A percentile compares a stretch with the other conserved stretches of the same genome.
Conservation (phyloP, 2,329 filamentous ascomycete species). For the Fusarium camptoceras region DNA sequence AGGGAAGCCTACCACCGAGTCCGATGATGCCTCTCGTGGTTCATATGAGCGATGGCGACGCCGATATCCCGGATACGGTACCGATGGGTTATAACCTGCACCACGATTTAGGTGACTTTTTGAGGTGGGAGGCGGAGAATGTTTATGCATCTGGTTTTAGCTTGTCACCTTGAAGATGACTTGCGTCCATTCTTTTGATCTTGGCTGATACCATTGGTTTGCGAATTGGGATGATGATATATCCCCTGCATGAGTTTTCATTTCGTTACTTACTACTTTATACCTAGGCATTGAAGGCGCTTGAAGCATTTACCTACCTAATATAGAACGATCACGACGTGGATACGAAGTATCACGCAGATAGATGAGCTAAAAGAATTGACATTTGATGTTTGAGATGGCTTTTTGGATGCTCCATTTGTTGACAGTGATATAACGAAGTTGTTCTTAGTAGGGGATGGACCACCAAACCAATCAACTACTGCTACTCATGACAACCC, state of each 20-base stretch:
- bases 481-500: neutral
- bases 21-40: slow-evolving; percentile 62
- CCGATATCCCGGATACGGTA: slow-evolving; percentile 50
- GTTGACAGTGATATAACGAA: neutral
- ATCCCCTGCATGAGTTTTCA: slow-evolving; percentile 18
- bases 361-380: slow-evolving; percentile 31
- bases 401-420: neutral
- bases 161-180: slow-evolving; percentile 22
- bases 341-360: slow-evolving; percentile 29
- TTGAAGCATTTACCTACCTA: slow-evolving; percentile 22
- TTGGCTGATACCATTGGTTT: slow-evolving; percentile 14
- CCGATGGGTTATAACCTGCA: slow-evolving; percentile 72
- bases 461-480: slow-evolving; percentile 12
- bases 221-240: slow-evolving; percentile 1
- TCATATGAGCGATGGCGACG: slow-evolving; percentile 52
- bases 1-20: slow-evolving; percentile 61
- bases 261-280: slow-evolving; percentile 14
- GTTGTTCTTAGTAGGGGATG: neutral
- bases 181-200: neutral
- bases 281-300: slow-evolving; percentile 32
- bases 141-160: slow-evolving; percentile 53
- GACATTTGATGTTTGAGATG: neutral
- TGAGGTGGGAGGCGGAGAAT: slow-evolving; percentile 68
- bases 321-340: slow-evolving; percentile 12
- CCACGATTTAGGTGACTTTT: slow-evolving; percentile 69